Conservation (phyloP, 23 red algal species). For the Gracilariopsis chorda region DNA sequence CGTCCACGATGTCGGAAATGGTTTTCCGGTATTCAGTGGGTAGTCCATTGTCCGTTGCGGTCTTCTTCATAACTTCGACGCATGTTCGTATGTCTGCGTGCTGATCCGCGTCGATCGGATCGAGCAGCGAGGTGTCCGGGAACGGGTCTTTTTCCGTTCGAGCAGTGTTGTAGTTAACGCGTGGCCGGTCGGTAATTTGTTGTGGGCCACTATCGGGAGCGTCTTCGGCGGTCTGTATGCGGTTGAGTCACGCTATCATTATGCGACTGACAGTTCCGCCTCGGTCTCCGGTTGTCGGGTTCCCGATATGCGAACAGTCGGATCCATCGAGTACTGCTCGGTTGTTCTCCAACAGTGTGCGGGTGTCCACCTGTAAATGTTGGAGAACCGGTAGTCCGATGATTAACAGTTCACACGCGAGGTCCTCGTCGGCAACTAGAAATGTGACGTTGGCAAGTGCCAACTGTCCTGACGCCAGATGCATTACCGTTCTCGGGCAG, state of each 20-base stretch:
- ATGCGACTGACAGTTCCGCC: not conserved
- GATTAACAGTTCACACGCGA: not conserved
- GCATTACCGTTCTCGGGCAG: not conserved
- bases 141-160: slow-evolving; percentile 28
- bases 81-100: not conserved
- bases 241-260: not conserved
- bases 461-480: slow-evolving; percentile 1
- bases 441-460: not conserved
- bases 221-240: not conserved
- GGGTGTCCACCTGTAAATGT: not conserved
- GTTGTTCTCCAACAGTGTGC: slow-evolving; percentile 11
- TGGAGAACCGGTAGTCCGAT: not conserved
- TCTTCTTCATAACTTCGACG: not conserved
- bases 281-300: not conserved
- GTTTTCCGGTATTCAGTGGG: not conserved
- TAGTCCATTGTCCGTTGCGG: not conserved
- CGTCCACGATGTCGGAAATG: slow-evolving; percentile 1
- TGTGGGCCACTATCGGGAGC: not conserved
- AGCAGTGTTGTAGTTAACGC: slow-evolving; percentile 3
- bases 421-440: not conserved
- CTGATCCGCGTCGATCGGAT: slow-evolving; percentile 33
- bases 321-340: not conserved
- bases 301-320: not conserved
- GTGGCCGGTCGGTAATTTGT: not conserved
- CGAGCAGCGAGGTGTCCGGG: not conserved